Evolutionary conservation across 768 basidiomycete genomes (phyloP).

Genomic region (Tulasnella sp.): DNA sequence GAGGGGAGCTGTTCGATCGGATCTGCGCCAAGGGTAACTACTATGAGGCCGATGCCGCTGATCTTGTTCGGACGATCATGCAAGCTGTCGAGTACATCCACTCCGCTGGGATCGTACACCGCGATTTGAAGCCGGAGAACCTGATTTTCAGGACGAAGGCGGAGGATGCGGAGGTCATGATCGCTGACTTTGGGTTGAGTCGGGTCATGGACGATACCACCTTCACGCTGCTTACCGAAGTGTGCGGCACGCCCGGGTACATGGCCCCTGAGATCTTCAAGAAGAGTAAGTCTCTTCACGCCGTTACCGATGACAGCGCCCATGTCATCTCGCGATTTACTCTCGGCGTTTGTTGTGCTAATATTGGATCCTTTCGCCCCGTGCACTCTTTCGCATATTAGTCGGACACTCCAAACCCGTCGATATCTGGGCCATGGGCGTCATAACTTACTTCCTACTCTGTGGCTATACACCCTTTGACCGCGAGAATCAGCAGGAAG

Average conservation of each 20-base stretch:
- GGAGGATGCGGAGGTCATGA: slow-evolving; percentile 90
- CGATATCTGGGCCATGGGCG: slow-evolving; percentile 96
- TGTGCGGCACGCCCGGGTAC: slow-evolving; percentile 92
- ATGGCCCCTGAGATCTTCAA: slow-evolving; percentile 97
- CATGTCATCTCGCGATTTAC: neutral
- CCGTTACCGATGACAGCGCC: neutral
- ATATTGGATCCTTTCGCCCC: neutral
- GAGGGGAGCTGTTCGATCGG: slow-evolving; percentile 96
- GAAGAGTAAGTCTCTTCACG: slow-evolving; percentile 46
- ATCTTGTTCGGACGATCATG: slow-evolving; percentile 77
- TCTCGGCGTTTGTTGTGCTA: slow-evolving; percentile 19
- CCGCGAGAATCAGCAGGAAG: slow-evolving; percentile 72
- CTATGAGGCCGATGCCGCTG: slow-evolving; percentile 89
- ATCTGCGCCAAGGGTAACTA: slow-evolving; percentile 97
- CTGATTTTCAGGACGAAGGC: slow-evolving; percentile 82
- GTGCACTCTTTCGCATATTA: slow-evolving; percentile 25
- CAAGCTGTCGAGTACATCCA: slow-evolving; percentile 88
- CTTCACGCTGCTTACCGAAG: slow-evolving; percentile 79
- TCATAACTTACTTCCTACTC: slow-evolving; percentile 94
- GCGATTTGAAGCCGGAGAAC: slow-evolving; percentile 97
- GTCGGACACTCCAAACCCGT: slow-evolving; percentile 92
- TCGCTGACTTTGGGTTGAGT: slow-evolving; percentile 92
- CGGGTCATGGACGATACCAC: slow-evolving; percentile 87
- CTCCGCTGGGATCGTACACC: slow-evolving; percentile 83
- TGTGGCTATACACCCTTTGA: slow-evolving; percentile 96